Evolutionary conservation across 2,329 filamentous ascomycete genomes (phyloP), one percentile per base, ranked within the genome.

Genomic region (Aspergillus sp.): DNA sequence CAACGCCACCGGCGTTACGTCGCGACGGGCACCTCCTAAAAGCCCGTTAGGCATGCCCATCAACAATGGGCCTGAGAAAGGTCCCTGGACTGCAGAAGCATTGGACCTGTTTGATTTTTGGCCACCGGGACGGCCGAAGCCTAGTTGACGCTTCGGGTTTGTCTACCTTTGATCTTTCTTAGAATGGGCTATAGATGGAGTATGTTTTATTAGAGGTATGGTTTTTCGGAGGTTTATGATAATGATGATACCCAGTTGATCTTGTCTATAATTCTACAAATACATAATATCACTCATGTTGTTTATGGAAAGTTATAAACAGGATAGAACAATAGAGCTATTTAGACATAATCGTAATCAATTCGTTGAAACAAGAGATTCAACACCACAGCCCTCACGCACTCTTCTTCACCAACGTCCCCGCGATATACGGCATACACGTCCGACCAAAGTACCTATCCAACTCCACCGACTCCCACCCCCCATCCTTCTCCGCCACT

Each of bases 401-500:
- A 19, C 19, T 19, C 53, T 53, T 69, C 57, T 71, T 73, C 9
- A 68, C 60, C 56, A 71, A 55, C 26, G 56, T 56, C 4, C 70
- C 70, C 27, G 67, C 60, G 43, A 72, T 46, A 63, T 72, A 70
- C 13, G 67, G 62, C 54, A 72, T 50, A 41, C 57, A 52, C 5
- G 61, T 59, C 59, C 61, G 62, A 32, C 57, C 57, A 53, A 70
- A 71, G 39, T 51, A 58, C 38, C 50, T 56, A 53, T 74, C 66
- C 49, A 79, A 45, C n/a, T 75, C 66, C 39, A 74, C 64, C 47
- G 60, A 62, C 32, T 69, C 70, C 77, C 77, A 80, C 11, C 65
- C 64, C 0, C 69, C 71, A 58, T 71, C 68, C 30, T 40, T 47
- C 27, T 61, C 58, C 13, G 71, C 72, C 10, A 64, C 73, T 6